Evolutionary conservation across 2,329 filamentous ascomycete genomes (phyloP).

Genomic region (Capronia epimyces): DNA sequence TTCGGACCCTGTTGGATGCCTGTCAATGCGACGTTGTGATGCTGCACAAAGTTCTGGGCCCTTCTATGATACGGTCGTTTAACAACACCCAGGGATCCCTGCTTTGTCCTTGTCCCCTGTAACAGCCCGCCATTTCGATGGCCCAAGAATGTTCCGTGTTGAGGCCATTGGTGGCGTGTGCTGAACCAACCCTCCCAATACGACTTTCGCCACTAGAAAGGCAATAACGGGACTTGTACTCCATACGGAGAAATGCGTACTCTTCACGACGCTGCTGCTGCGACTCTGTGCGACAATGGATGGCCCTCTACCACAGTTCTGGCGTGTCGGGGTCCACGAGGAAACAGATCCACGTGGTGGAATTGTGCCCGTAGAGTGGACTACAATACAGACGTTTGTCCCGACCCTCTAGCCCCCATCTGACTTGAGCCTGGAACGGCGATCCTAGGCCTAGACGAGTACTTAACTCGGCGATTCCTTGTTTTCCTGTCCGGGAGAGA

Average conservation of each 20-base stretch:
- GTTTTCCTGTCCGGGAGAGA: slow-evolving; percentile 27
- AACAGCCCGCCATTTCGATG: not conserved
- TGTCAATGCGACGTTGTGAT: slow-evolving; percentile 18
- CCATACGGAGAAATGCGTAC: no score
- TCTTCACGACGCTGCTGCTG: no score
- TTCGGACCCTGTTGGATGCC: not conserved
- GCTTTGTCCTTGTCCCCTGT: no score
- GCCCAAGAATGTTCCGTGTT: slow-evolving; percentile 2
- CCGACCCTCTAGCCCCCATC: slow-evolving; percentile 28
- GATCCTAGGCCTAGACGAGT: slow-evolving; percentile 20
- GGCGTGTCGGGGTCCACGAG: slow-evolving; percentile 27
- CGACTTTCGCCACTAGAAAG: not conserved
- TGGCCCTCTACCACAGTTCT: slow-evolving; percentile 22
- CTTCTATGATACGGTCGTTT: slow-evolving; percentile 14
- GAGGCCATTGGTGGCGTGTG: slow-evolving; percentile 9
- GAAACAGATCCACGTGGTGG: slow-evolving; percentile 30
- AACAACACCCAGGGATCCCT: not conserved
- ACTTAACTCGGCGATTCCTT: slow-evolving; percentile 23
- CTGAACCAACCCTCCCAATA: not conserved
- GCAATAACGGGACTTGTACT: not conserved
- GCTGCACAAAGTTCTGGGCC: slow-evolving; percentile 19
- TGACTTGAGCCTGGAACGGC: slow-evolving; percentile 28
- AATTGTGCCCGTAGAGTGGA: slow-evolving; percentile 28
- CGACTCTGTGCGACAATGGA: not conserved
- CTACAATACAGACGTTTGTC: slow-evolving; percentile 31